Base-by-base conservation (phyloP, 257 asterid genomes). In the Ilex asprella region DNA sequence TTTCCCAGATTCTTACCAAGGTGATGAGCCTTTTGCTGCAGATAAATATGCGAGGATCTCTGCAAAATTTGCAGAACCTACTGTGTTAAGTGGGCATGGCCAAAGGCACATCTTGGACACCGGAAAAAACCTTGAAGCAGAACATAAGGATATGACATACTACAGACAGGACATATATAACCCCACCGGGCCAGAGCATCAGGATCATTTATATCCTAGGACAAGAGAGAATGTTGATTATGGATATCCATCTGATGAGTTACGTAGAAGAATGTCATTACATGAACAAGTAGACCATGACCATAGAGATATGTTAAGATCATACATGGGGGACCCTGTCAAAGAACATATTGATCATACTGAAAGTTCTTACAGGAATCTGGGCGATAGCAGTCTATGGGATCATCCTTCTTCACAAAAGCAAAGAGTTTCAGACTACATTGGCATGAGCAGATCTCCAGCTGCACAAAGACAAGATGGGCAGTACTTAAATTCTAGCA, bases 161-260 rank as follows among this genome's bases (percentile, higher is more conserved):
- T 67, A 67, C 31, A 31, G 55, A 41, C 55, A 39, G 56, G 66
- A 41, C 62, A 53, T 63, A 57, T 43, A 32, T 58, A 44, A 58
- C 35, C 30, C 61, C 31, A 44, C 50, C 7, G 35, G 53, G 62
- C 46, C 27, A 29, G 74, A 60, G 51, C 55, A 46, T 43, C 44
- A 11, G 56, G 44, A 56, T 51, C 49, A 64, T 70, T 41, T 61
- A 57, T 67, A 65, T 56, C 67, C 67, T 55, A 46, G 39, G 12
- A 58, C 27, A 41, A 50, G 60, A 35, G 64, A 56, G 60, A 59
- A 44, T 50, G 39, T 63, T 66, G 50, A 30, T 60, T 41, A 39
- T 60, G 39, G 21, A 62, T 70, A 60, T 51, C 57, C 63, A 27
- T 76, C 65, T 60, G 69, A 35, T 27, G 61, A 43, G 43, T 58